Evolutionary conservation across 2,329 filamentous ascomycete species (phyloP).

Genomic region (Polychaeton citri): DNA sequence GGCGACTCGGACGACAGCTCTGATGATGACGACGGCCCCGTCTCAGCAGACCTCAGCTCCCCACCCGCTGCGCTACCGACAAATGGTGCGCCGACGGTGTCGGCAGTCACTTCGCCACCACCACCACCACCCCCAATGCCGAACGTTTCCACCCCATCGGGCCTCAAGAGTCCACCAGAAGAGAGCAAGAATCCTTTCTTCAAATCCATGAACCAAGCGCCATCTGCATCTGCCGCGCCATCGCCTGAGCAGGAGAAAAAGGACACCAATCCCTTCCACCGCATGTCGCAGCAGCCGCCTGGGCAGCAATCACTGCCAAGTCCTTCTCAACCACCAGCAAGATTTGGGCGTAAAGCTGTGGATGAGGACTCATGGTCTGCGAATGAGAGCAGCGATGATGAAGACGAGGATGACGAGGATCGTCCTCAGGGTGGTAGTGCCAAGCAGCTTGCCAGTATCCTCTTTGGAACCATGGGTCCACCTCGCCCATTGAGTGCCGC

Average conservation of each 20-base stretch:
- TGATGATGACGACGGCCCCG: slow-evolving; percentile 67
- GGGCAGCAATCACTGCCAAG: slow-evolving; percentile 35
- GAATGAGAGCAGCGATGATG: slow-evolving; percentile 54
- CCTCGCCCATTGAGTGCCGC: slow-evolving; percentile 76
- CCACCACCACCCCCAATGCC: slow-evolving; percentile 15
- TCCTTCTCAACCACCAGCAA: slow-evolving; percentile 30
- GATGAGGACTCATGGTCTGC: slow-evolving; percentile 70
- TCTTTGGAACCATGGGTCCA: slow-evolving; percentile 95
- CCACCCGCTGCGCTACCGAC: slow-evolving; percentile 20
- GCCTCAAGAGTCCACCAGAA: slow-evolving; percentile 39
- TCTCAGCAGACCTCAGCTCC: slow-evolving; percentile 48
- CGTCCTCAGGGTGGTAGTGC: slow-evolving; percentile 69
- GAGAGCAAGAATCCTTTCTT: slow-evolving; percentile 95
- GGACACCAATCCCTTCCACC: slow-evolving; percentile 95
- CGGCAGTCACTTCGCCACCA: slow-evolving; percentile 26
- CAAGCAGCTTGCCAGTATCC: slow-evolving; percentile 81
- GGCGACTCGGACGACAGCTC: slow-evolving; percentile 65
- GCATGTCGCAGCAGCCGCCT: slow-evolving; percentile 56
- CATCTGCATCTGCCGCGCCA: slow-evolving; percentile 26
- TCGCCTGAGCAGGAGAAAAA: slow-evolving; percentile 28
- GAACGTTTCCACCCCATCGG: slow-evolving; percentile 34
- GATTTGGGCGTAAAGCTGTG: slow-evolving; percentile 41
- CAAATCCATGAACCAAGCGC: slow-evolving; percentile 65
- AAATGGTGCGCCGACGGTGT: slow-evolving; percentile 37
- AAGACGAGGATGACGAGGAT: slow-evolving; percentile 60